Base-by-base conservation (phyloP, 257 asterid genomes). In the Asclepias syriaca region DNA sequence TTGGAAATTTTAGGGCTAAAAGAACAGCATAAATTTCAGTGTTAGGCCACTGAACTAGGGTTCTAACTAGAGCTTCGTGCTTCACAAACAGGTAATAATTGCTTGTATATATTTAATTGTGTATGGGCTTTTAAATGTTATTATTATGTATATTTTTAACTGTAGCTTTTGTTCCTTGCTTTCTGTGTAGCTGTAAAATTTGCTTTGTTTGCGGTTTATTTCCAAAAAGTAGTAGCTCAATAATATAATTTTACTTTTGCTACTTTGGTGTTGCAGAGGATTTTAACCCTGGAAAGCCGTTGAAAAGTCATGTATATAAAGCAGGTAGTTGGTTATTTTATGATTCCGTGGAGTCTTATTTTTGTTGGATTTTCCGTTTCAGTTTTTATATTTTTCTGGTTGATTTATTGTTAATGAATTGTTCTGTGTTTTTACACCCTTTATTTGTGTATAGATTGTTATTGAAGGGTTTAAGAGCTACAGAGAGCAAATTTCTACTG, bases 401-500 rank as follows among this genome's bases (percentile, higher is more conserved):
- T 39, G 14, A 11, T 68, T 56, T 4, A 4, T 64, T 15, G 12
- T 16, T 40, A 6, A 11, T 74, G 5, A 60, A 9, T 60, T 57
- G 8, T 65, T 40, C 7, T 45, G 54, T 53, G 22, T 67, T 37
- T 37, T 56, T 45, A 14, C 50, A 43, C 39, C 40, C 21, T 45
- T 64, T 34, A 10, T 60, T 71, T 57, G 19, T 67, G 65, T 84
- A 21, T 72, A 94, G 98, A 85, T 94, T 72, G 85, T 94, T n/a
- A 91, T 94, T 69, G 99, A 91, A 91, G 99, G 99, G 73, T 91
- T 89, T 74, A 94, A 91, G 96, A 94, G 99, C 81, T 91, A 94
- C 85, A 79, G 85, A 79, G 98, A 91, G 77, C 99, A 94, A 84
- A 69, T 94, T 77, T 90, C 93, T 27, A 84, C 99, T 39, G 98